A percentile compares a stretch with the other conserved stretches of the same genome.
Conservation (phyloP, 805 yeast species). For the Schwanniomyces occidentalis region DNA sequence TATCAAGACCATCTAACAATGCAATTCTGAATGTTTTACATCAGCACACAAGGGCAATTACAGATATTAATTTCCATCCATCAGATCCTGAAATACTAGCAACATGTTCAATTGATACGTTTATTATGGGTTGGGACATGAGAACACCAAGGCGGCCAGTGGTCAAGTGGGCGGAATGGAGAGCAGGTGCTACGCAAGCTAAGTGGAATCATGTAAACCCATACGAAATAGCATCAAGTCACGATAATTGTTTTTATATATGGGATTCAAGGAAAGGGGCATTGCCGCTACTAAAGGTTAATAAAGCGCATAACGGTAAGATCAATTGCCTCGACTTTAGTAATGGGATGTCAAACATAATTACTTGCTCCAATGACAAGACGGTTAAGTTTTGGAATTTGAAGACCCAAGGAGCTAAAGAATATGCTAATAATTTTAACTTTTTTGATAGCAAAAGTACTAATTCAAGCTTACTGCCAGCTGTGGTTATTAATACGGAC, state of each 20-base stretch:
- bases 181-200: constrained; percentile 92
- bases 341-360: constrained; percentile 55
- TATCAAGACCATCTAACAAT: constrained; percentile 63
- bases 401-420: constrained; percentile 20
- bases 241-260: constrained; percentile 72
- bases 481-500: constrained; percentile 62
- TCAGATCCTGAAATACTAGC: constrained; percentile 83
- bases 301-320: constrained; percentile 75
- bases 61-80: constrained; percentile 93
- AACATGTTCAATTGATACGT: constrained; percentile 91
- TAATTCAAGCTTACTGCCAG: constrained; percentile 33
- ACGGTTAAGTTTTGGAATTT: constrained; percentile 82
- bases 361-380: constrained; percentile 85
- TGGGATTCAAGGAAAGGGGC: constrained; percentile 93
- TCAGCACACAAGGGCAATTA: constrained; percentile 88
- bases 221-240: constrained; percentile 79
- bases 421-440: constrained; percentile 15
- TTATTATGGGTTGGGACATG: constrained; percentile 87
- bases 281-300: constrained; percentile 62
- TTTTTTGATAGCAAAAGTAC: constrained; percentile 16
- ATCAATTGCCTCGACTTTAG: constrained; percentile 89
- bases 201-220: constrained; percentile 86
- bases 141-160: constrained; percentile 75
- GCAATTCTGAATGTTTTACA: constrained; percentile 89
- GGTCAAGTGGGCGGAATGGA: constrained; percentile 86